Conservation (phyloP, 2,329 filamentous ascomycete genomes). For the Cladobotryum protrusum region DNA sequence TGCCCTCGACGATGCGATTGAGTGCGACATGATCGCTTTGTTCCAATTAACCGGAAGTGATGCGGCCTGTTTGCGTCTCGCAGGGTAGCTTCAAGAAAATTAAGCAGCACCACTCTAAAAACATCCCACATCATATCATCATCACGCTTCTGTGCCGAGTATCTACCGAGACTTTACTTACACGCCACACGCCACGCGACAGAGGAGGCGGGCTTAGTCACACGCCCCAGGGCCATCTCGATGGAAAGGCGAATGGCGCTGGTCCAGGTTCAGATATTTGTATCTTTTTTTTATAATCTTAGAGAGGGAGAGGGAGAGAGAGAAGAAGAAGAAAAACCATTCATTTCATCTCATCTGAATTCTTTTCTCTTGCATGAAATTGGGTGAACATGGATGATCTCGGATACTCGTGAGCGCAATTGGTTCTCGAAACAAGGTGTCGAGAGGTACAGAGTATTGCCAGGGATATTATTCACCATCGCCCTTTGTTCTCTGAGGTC, state of each 20-base stretch:
- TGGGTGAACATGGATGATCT: not conserved
- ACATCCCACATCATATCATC: too few relatives aligned
- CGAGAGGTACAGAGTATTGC: not conserved
- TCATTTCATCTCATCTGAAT: not conserved
- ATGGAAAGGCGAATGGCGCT: not conserved
- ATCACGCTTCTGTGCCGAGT: not conserved
- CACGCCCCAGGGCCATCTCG: too few relatives aligned
- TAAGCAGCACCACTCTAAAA: too few relatives aligned
- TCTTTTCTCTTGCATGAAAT: not conserved
- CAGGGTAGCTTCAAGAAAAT: too few relatives aligned
- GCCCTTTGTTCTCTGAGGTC: not conserved
- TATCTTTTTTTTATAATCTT: too few relatives aligned
- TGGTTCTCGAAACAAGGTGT: too few relatives aligned
- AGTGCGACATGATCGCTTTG: constrained; percentile 32
- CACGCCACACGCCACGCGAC: not conserved
- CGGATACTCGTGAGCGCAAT: not conserved
- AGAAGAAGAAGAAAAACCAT: too few relatives aligned
- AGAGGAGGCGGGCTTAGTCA: not conserved
- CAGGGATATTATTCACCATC: not conserved
- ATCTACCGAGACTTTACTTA: not conserved
- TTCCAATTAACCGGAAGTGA: not conserved
- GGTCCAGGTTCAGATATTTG: too few relatives aligned
- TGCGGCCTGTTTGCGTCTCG: too few relatives aligned
- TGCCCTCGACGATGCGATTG: constrained; percentile 29
- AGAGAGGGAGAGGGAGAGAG: too few relatives aligned